Percentiles rank a stretch among this genome's conserved stretches.
These are phyloP conservation scores for Fraxinus nigra DNA, from an alignment of 305 asterid species.

Conservation along the genomic window DNA sequence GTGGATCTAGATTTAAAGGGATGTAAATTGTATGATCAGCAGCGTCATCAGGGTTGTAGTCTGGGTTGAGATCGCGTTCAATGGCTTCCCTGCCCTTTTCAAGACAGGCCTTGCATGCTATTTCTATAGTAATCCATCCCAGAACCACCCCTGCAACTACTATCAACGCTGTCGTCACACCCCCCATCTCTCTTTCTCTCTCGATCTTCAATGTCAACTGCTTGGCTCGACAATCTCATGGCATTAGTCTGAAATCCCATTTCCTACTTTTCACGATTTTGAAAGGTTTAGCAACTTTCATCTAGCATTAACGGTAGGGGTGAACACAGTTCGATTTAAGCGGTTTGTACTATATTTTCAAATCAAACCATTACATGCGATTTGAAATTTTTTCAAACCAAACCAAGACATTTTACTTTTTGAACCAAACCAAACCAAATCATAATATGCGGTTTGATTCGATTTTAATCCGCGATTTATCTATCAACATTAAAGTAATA, in stretches of 20 bases:
- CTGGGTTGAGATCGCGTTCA: slow-evolving; percentile 84
- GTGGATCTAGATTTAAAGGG: slow-evolving; percentile 43
- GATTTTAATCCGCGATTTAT: too few relatives aligned
- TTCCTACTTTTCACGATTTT: neutral
- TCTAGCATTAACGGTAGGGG: too few relatives aligned
- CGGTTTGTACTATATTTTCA: too few relatives aligned
- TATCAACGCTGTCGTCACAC: slow-evolving; percentile 69
- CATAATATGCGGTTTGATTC: too few relatives aligned
- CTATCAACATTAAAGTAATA: too few relatives aligned
- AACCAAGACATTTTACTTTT: too few relatives aligned
- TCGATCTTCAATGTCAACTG: neutral
- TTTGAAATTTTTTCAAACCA: too few relatives aligned
- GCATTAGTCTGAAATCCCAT: neutral
- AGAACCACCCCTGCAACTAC: slow-evolving; percentile 68
- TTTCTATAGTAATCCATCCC: slow-evolving; percentile 82
- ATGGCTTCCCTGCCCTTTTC: slow-evolving; percentile 83
- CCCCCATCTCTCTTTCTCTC: slow-evolving; percentile 55
- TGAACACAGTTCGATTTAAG: too few relatives aligned
- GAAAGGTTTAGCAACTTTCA: too few relatives aligned
- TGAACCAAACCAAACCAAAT: too few relatives aligned
- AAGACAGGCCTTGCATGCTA: slow-evolving; percentile 90
- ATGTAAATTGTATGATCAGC: slow-evolving; percentile 36
- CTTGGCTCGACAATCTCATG: neutral
- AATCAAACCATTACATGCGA: too few relatives aligned
- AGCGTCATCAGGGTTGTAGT: slow-evolving; percentile 74